Base-by-base conservation (phyloP, 2,329 filamentous ascomycete genomes). In the Cladophialophora carrionii region DNA sequence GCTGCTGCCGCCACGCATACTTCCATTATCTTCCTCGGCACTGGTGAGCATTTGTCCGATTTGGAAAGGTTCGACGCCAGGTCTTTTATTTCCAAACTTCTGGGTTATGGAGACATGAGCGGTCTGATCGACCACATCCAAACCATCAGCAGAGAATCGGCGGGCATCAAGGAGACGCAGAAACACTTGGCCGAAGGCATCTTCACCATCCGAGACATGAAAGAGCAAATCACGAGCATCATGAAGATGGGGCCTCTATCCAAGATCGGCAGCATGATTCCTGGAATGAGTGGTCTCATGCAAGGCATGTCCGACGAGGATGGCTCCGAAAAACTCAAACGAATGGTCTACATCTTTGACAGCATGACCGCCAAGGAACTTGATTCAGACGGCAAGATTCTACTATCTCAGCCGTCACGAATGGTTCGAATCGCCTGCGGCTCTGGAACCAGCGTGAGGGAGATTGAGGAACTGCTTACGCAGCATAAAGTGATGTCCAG, bases 221-320 rank as follows among this genome's bases (percentile, higher is more conserved):
- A 95, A 22, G 95, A 99, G 76, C 96, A 99, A 76, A 87, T 99
- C 12, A 90, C 90, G 64, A 98, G 98, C 74, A 97, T 99, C 74
- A 97, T 98, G 92, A 99, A 99, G 81, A 98, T 99, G 95, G 95
- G 95, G 0, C 95, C 95, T 0, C 81, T 99, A 1, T 96, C 91
- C 20, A 98, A 99, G 77, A 96, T 99, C 87, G 96, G 94, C 0
- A 92, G 93, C 73, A 99, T 99, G 95, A 98, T 99, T 69, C 95
- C 95, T 0, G 95, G 95, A 31, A 89, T 99, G 78, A 90, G 90
- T 71, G 90, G 90, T 74, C 89, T 98, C 84, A 98, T 97, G 87
- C 61, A 64, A 56, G 92, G 92, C 46, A 95, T 98, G 86, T 93
- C 98, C 75, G 96, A 99, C 75, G 94, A 98, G 74, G 95, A 98